Evolutionary conservation across 208 protist genomes (phyloP).

Genomic region (Crithidia expoeki): DNA sequence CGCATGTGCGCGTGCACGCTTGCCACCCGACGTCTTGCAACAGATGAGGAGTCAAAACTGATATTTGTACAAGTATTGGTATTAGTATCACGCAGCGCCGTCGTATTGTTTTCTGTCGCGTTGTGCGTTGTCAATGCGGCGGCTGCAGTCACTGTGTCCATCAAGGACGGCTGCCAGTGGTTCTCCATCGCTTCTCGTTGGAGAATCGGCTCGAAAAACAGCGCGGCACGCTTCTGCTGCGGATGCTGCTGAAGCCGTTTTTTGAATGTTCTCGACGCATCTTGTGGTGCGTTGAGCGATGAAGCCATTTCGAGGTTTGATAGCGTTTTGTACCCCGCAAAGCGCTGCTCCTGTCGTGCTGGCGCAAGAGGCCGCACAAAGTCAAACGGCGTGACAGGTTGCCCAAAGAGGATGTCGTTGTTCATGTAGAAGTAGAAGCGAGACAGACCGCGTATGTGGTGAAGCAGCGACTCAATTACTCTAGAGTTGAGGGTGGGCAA

Average conservation of each 20-base stretch:
- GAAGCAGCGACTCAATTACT: not conserved
- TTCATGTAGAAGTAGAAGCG: slow-evolving; percentile 3
- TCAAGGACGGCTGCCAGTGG: not conserved
- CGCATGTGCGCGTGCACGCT: not conserved
- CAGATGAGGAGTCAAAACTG: too few relatives aligned
- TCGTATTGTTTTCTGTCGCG: not conserved
- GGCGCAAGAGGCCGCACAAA: not conserved
- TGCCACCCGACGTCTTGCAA: too few relatives aligned
- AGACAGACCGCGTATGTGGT: slow-evolving; percentile 1
- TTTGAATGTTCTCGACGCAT: too few relatives aligned
- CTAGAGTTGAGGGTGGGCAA: not conserved
- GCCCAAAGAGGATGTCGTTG: slow-evolving; percentile 2
- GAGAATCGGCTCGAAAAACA: slow-evolving; percentile 2
- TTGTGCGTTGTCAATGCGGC: not conserved
- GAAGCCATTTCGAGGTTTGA: not conserved
- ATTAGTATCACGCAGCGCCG: too few relatives aligned
- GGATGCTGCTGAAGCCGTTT: not conserved
- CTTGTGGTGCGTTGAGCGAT: too few relatives aligned
- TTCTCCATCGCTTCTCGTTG: slow-evolving; percentile 2
- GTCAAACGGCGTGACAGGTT: not conserved
- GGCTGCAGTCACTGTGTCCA: not conserved
- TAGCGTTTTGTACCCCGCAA: not conserved
- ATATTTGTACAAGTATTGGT: too few relatives aligned
- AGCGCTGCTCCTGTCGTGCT: not conserved
- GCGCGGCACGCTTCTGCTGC: not conserved